Evolutionary conservation across 495 filamentous ascomycete species (phyloP).

Genomic region (Alectoria sarmentosa): DNA sequence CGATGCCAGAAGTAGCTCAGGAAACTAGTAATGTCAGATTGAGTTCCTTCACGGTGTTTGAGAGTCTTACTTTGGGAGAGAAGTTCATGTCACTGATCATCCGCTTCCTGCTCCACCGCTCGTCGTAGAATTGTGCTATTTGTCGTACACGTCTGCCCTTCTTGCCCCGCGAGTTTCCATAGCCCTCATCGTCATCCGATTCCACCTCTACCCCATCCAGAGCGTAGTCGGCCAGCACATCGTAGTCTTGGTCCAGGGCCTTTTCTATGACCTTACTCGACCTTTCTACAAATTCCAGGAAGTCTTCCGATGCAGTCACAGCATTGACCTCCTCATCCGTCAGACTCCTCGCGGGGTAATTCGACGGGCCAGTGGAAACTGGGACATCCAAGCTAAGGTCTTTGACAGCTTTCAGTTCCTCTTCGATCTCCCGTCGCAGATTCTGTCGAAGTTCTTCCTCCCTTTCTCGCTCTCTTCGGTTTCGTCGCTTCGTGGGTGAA

Average conservation of each 20-base stretch:
- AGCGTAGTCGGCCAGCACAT: constrained; percentile 91
- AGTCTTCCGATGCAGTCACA: constrained; percentile 86
- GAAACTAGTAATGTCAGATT: constrained; percentile 50
- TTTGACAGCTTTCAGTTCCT: constrained; percentile 69
- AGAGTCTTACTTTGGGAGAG: constrained; percentile 65
- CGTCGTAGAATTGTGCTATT: constrained; percentile 86
- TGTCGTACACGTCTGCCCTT: constrained; percentile 77
- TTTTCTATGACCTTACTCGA: constrained; percentile 97
- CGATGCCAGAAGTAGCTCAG: constrained; percentile 83
- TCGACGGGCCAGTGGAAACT: constrained; percentile 39
- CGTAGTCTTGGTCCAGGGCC: constrained; percentile 87
- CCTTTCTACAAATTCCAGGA: constrained; percentile 88
- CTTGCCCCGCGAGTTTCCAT: constrained; percentile 53
- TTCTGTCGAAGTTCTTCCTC: constrained; percentile 86
- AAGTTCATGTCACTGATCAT: constrained; percentile 93
- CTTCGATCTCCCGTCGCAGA: constrained; percentile 82
- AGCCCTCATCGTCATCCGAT: constrained; percentile 74
- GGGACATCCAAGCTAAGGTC: constrained; percentile 48
- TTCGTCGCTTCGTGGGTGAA: constrained; percentile 56
- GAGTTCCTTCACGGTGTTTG: neutral
- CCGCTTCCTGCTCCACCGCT: constrained; percentile 92
- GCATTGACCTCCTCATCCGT: constrained; percentile 83
- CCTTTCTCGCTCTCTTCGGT: constrained; percentile 65
- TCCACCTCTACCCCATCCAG: constrained; percentile 60
- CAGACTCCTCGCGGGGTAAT: constrained; percentile 75